phyloP scores from a whole-genome alignment of 208 protist species.

The Crithidia thermophila region DNA sequence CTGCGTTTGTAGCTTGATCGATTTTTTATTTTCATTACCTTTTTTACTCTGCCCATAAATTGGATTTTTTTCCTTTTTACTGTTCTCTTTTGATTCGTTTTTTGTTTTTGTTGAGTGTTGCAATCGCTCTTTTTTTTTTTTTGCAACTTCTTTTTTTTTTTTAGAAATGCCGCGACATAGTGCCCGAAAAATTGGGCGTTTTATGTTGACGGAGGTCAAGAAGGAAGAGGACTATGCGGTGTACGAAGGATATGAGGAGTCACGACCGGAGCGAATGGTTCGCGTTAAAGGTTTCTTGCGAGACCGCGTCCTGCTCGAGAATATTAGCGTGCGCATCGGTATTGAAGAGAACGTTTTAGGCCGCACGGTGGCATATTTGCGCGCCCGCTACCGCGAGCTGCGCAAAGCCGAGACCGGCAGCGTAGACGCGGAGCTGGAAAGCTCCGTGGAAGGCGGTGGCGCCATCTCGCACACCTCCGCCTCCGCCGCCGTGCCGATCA shows the following conservation, averaged over 20 bases:
- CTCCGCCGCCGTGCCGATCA: constrained; percentile 6
- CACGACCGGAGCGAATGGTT: constrained; percentile 5
- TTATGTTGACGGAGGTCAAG: constrained; percentile 19
- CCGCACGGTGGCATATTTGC: constrained; percentile 17
- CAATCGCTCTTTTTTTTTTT: constrained; percentile 7
- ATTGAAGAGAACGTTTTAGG: constrained; percentile 27
- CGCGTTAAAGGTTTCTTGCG: constrained; percentile 33
- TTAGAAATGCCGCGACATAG: constrained; percentile 9
- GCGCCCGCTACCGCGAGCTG: constrained; percentile 13
- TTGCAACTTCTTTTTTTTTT: too few relatives aligned
- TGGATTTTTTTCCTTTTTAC: constrained; percentile 4
- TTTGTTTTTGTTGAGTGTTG: constrained; percentile 6
- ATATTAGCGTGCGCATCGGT: constrained; percentile 20
- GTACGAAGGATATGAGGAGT: constrained; percentile 30
- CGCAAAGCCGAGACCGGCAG: constrained; percentile 10
- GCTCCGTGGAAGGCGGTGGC: constrained; percentile 4
- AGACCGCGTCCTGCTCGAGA: constrained; percentile 15
- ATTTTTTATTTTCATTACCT: too few relatives aligned
- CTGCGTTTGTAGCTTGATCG: too few relatives aligned
- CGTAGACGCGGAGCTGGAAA: constrained; percentile 17
- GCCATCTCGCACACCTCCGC: constrained; percentile 17
- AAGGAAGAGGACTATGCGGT: constrained; percentile 21
- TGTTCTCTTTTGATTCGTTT: constrained; percentile 9
- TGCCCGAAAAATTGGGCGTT: constrained; percentile 19
- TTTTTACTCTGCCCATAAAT: too few relatives aligned